Evolutionary conservation across 257 asterid genomes (phyloP).

Genomic region (Nicotiana tomentosiformis): DNA sequence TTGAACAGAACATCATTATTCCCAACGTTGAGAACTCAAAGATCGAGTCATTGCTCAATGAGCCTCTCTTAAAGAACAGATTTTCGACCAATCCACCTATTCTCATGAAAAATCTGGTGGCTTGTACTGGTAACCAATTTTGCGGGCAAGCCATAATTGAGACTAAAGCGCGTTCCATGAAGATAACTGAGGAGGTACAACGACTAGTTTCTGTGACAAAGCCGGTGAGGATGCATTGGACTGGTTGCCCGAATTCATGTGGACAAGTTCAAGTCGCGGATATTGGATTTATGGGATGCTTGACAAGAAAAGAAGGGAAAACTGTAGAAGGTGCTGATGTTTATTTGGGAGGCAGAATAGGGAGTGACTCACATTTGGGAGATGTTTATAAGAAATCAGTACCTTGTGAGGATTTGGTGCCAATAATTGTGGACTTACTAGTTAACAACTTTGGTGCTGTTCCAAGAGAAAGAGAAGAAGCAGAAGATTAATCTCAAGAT

Average conservation of each 20-base stretch:
- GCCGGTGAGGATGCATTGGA: conserved; percentile 97
- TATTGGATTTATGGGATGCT: conserved; percentile 97
- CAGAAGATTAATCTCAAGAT: conserved; percentile 38
- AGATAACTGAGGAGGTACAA: conserved; percentile 70
- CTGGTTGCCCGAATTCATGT: conserved; percentile 89
- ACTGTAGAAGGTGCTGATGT: conserved; percentile 82
- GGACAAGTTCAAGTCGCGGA: conserved; percentile 97
- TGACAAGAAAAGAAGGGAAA: conserved; percentile 65
- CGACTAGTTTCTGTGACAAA: conserved; percentile 49
- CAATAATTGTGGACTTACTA: conserved; percentile 63
- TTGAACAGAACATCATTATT: conserved; percentile 88
- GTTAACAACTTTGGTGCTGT: conserved; percentile 76
- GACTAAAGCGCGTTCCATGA: conserved; percentile 74
- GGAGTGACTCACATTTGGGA: conserved; percentile 92
- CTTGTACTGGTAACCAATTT: conserved; percentile 93
- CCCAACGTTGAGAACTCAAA: conserved; percentile 64
- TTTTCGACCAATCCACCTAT: conserved; percentile 76
- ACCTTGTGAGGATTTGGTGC: conserved; percentile 87
- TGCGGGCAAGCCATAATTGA: conserved; percentile 97
- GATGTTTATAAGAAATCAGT: conserved; percentile 76
- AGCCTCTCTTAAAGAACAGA: conserved; percentile 43
- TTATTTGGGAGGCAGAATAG: conserved; percentile 80
- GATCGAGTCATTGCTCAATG: conserved; percentile 48
- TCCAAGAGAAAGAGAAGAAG: conserved; percentile 58
- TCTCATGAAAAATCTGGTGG: conserved; percentile 77